Evolutionary conservation across 805 yeast species (phyloP).

Genomic region (Phaffomyces thermotolerans): DNA sequence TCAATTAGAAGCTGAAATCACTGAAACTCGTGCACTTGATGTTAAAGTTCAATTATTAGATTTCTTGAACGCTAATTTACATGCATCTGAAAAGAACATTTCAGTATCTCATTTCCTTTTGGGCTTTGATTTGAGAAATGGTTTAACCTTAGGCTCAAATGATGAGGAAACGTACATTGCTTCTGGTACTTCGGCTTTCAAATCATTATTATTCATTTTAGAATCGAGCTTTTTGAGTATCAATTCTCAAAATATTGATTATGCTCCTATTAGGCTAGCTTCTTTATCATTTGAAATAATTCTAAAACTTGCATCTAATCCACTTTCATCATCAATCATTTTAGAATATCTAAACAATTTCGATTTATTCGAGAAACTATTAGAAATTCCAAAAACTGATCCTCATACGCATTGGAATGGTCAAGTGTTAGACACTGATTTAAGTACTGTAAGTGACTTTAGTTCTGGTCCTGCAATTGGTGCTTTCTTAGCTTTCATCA

Average conservation of each 20-base stretch:
- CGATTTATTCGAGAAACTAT: slow-evolving; percentile 43
- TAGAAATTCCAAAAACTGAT: slow-evolving; percentile 47
- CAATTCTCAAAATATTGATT: slow-evolving; percentile 35
- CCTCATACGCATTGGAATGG: slow-evolving; percentile 50
- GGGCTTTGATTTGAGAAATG: slow-evolving; percentile 56
- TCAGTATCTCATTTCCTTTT: slow-evolving; percentile 68
- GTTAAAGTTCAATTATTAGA: slow-evolving; percentile 53
- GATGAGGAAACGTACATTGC: slow-evolving; percentile 42
- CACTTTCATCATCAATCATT: slow-evolving; percentile 44
- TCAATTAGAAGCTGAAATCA: slow-evolving; percentile 48
- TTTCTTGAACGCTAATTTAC: slow-evolving; percentile 46
- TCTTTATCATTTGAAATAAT: slow-evolving; percentile 54
- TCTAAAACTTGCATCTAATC: slow-evolving; percentile 51
- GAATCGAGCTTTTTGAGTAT: slow-evolving; percentile 39
- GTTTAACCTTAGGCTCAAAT: slow-evolving; percentile 42
- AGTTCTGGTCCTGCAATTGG: slow-evolving; percentile 33
- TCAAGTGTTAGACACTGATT: slow-evolving; percentile 35
- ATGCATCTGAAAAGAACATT: slow-evolving; percentile 33
- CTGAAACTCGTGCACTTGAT: slow-evolving; percentile 32
- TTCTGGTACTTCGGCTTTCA: slow-evolving; percentile 49
- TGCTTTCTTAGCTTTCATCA: slow-evolving; percentile 53
- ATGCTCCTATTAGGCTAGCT: slow-evolving; percentile 51
- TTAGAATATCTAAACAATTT: slow-evolving; percentile 45
- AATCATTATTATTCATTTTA: slow-evolving; percentile 44
- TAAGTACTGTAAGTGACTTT: slow-evolving; percentile 25